These are phyloP conservation scores for Castanospermum australe DNA, from an alignment of 306 rosid species.

Conservation along the genomic window DNA sequence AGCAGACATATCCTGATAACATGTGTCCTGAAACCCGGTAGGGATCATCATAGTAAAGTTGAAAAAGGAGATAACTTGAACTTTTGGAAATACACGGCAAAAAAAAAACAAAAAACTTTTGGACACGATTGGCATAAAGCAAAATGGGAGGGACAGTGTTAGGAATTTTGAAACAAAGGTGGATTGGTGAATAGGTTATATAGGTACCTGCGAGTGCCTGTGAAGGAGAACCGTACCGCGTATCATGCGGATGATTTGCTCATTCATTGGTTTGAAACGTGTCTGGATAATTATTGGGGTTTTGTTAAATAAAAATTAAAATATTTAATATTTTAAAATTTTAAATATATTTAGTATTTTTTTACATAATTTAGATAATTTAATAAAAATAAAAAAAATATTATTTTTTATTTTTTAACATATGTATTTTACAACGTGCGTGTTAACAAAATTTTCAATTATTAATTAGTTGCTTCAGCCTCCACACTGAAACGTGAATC, in stretches of 20 bases:
- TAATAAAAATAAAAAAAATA: too few relatives aligned
- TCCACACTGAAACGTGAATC: too few relatives aligned
- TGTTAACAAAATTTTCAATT: too few relatives aligned
- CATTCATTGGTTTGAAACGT: not conserved
- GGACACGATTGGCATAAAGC: slow-evolving; percentile 32
- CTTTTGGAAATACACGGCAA: too few relatives aligned
- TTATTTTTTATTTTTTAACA: too few relatives aligned
- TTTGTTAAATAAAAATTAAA: too few relatives aligned
- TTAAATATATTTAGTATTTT: too few relatives aligned
- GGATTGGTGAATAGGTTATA: not conserved
- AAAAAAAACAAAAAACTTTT: not conserved
- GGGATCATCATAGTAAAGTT: slow-evolving; percentile 39
- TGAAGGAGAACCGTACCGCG: not conserved
- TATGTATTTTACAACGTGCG: too few relatives aligned
- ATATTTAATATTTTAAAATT: too few relatives aligned
- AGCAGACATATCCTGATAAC: slow-evolving; percentile 36
- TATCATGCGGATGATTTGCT: not conserved
- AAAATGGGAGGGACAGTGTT: slow-evolving; percentile 6
- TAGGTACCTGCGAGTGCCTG: not conserved
- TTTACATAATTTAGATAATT: too few relatives aligned
- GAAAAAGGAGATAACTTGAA: not conserved
- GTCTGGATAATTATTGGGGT: not conserved
- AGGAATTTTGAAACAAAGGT: not conserved
- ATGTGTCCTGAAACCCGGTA: slow-evolving; percentile 29
- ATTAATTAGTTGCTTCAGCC: too few relatives aligned